These are phyloP conservation scores for Monilinia polystroma DNA, from an alignment of 2,329 filamentous ascomycete species.

Conservation along the genomic window DNA sequence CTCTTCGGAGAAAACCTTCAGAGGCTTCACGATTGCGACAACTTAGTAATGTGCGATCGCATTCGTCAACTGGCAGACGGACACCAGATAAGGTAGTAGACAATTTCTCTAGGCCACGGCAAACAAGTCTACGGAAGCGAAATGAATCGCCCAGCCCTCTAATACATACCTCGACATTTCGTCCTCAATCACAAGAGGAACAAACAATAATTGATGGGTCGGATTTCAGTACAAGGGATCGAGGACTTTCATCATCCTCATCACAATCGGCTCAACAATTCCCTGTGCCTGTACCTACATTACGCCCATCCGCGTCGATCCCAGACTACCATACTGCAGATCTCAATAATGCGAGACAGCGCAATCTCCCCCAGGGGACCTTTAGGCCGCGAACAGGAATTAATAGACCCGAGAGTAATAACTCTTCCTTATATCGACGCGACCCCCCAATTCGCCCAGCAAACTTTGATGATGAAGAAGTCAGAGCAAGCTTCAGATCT, in stretches of 20 bases:
- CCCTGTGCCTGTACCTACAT: slow-evolving; percentile 3
- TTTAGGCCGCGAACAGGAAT: slow-evolving; percentile 31
- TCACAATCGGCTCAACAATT: slow-evolving; percentile 33
- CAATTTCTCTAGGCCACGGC: slow-evolving; percentile 38
- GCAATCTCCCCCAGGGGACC: slow-evolving; percentile 36
- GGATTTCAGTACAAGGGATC: slow-evolving; percentile 28
- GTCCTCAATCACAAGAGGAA: slow-evolving; percentile 31
- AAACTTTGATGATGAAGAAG: slow-evolving; percentile 41
- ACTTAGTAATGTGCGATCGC: slow-evolving; percentile 38
- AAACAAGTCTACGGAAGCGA: slow-evolving; percentile 33
- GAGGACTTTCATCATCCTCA: slow-evolving; percentile 38
- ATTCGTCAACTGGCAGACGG: slow-evolving; percentile 32
- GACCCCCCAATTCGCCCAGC: slow-evolving; percentile 34
- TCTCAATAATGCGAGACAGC: slow-evolving; percentile 35
- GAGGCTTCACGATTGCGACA: slow-evolving; percentile 40
- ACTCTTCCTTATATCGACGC: slow-evolving; percentile 31
- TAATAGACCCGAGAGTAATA: slow-evolving; percentile 34
- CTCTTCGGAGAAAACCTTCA: slow-evolving; percentile 35
- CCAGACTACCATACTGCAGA: slow-evolving; percentile 39
- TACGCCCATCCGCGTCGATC: slow-evolving; percentile 39
- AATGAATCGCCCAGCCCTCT: slow-evolving; percentile 36
- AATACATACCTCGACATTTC: slow-evolving; percentile 31
- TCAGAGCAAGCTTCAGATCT: slow-evolving; percentile 59
- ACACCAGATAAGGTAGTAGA: slow-evolving; percentile 33
- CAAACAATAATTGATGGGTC: slow-evolving; percentile 27